A percentile compares a stretch with the other conserved stretches of the same genome.
Conservation (phyloP, 1,284 basidiomycete genomes). For the Grifola frondosa region DNA sequence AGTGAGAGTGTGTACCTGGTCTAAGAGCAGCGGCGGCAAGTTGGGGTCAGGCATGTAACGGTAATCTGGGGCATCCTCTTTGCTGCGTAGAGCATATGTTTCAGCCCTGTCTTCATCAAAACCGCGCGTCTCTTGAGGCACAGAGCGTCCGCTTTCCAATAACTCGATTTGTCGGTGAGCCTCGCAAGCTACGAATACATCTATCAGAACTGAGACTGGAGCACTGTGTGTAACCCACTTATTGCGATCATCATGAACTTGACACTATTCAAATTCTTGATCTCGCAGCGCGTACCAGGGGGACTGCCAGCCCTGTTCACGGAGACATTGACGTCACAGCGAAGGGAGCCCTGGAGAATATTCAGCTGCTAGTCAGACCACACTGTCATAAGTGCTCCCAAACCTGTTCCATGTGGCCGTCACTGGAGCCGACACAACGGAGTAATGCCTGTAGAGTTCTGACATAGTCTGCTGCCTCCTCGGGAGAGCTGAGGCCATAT, state of each 20-base stretch:
- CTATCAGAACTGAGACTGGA: slow-evolving; percentile 6
- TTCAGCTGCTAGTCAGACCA: too few species aligned
- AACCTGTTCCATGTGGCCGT: slow-evolving; percentile 98
- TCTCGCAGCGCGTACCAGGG: slow-evolving; percentile 88
- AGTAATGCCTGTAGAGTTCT: slow-evolving; percentile 81
- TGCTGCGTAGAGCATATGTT: slow-evolving; percentile 83
- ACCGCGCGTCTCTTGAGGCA: slow-evolving; percentile 88
- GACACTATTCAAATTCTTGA: slow-evolving; percentile 96
- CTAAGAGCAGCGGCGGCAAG: slow-evolving; percentile 75
- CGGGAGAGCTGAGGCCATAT: slow-evolving; percentile 62
- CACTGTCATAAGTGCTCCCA: not conserved
- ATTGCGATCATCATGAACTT: slow-evolving; percentile 87
- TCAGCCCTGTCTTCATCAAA: slow-evolving; percentile 83
- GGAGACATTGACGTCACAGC: slow-evolving; percentile 97
- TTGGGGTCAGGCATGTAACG: slow-evolving; percentile 99
- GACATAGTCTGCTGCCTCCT: slow-evolving; percentile 91
- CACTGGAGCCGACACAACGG: slow-evolving; percentile 83
- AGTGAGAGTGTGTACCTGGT: slow-evolving; percentile 48
- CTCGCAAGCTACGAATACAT: slow-evolving; percentile 53
- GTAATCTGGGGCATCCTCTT: slow-evolving; percentile 95
- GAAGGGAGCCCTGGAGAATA: slow-evolving; percentile 76
- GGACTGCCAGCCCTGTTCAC: slow-evolving; percentile 66
- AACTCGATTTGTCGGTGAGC: slow-evolving; percentile 69
- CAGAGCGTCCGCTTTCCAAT: slow-evolving; percentile 45
- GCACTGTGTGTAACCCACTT: slow-evolving; percentile 50